Evolutionary conservation across 805 yeast genomes (phyloP).

Genomic region (Hanseniaspora jakobsenii): DNA sequence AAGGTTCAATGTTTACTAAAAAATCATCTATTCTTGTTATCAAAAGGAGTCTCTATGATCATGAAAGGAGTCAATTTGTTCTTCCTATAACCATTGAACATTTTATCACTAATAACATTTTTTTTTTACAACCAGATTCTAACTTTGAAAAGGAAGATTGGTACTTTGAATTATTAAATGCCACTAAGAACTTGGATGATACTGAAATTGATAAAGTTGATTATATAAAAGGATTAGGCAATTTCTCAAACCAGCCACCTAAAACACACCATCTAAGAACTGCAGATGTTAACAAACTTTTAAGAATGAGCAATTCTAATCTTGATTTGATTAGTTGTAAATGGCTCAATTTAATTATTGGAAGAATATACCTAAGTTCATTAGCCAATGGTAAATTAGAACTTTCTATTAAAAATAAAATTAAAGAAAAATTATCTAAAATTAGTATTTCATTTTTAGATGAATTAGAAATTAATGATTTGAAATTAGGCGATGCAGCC

Average conservation of each 20-base stretch:
- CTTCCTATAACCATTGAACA: constrained; percentile 3
- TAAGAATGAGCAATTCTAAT: constrained; percentile 65
- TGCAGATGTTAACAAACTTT: constrained; percentile 56
- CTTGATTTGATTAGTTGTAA: constrained; percentile 73
- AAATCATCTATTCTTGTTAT: constrained; percentile 66
- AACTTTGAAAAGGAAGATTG: constrained; percentile 84
- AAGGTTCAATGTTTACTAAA: constrained; percentile 70
- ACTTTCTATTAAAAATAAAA: constrained; percentile 41
- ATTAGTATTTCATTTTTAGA: constrained; percentile 79
- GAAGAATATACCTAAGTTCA: constrained; percentile 65
- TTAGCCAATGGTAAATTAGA: constrained; percentile 62
- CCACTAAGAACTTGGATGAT: constrained; percentile 40
- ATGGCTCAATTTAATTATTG: constrained; percentile 84
- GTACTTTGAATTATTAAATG: constrained; percentile 75
- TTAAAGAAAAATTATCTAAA: constrained; percentile 62
- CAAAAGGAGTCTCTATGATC: constrained; percentile 31
- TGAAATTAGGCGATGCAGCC: constrained; percentile 66
- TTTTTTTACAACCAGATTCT: constrained; percentile 62
- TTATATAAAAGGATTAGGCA: constrained; percentile 42
- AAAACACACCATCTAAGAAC: constrained; percentile 62
- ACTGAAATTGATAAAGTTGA: constrained; percentile 32
- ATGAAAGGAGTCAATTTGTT: constrained; percentile 1
- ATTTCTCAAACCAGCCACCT: constrained; percentile 25
- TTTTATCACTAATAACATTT: constrained; percentile 18
- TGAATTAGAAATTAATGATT: constrained; percentile 59